Evolutionary conservation across 208 protist genomes (phyloP).

Genomic region (Acanthamoeba royreba): DNA sequence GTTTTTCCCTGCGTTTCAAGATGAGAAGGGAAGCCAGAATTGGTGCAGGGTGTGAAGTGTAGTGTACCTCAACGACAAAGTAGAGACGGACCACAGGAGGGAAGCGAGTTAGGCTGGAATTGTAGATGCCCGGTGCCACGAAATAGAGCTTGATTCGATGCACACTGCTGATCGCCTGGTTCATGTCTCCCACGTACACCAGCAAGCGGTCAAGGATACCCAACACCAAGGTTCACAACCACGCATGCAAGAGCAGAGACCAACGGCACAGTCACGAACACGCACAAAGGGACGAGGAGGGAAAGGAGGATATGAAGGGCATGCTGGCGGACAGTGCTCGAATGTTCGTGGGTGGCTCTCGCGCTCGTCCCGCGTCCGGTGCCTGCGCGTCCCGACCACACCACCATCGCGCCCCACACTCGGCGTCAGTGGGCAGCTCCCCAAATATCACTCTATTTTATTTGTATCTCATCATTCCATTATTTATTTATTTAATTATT

Average conservation of each 20-base stretch:
- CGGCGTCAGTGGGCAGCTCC: not conserved
- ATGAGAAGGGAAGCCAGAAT: not conserved
- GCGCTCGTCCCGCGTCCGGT: not conserved
- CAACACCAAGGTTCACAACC: too few relatives aligned
- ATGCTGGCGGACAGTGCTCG: not conserved
- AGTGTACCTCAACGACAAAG: not conserved
- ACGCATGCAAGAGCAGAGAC: too few relatives aligned
- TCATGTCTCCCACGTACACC: not conserved
- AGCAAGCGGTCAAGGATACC: too few relatives aligned
- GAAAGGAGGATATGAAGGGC: not conserved
- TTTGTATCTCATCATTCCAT: not conserved
- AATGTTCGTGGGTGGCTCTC: not conserved
- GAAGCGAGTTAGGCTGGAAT: not conserved
- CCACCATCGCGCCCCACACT: too few relatives aligned
- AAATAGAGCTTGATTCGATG: not conserved
- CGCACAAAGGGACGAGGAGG: too few relatives aligned
- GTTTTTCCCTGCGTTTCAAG: not conserved
- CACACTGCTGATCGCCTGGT: not conserved
- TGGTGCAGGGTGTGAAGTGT: not conserved
- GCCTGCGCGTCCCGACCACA: not conserved
- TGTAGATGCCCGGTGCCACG: slow-evolving; percentile 3
- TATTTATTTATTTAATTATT: not conserved
- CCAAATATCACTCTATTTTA: not conserved
- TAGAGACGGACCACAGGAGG: not conserved
- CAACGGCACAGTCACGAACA: not conserved